These are phyloP conservation scores for Tylopilus plumbeoviolaceoides DNA, from an alignment of 768 basidiomycete species.

Conservation along the genomic window DNA sequence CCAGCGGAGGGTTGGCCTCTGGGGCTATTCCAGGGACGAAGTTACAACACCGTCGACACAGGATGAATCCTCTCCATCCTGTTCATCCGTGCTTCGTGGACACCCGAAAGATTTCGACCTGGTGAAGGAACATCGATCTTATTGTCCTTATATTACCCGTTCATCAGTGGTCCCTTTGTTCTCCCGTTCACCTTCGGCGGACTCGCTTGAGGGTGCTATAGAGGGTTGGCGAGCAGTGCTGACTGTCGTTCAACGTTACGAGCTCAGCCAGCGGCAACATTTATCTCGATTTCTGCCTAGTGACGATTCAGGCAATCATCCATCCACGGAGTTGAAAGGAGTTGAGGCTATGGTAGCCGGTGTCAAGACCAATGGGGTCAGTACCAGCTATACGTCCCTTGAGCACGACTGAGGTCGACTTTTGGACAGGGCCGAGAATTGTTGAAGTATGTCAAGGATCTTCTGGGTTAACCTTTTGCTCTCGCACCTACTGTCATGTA, in stretches of 20 bases:
- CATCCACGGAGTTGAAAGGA: slow-evolving; percentile 36
- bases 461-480: slow-evolving; percentile 47
- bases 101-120: slow-evolving; percentile 59
- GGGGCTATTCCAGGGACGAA: slow-evolving; percentile 54
- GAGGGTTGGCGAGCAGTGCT: slow-evolving; percentile 86
- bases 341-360: slow-evolving; percentile 75
- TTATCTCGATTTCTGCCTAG: slow-evolving; percentile 27
- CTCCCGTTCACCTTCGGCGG: slow-evolving; percentile 27
- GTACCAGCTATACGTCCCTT: slow-evolving; percentile 26
- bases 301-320: slow-evolving; percentile 28
- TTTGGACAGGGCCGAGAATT: slow-evolving; percentile 59
- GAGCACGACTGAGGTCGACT: slow-evolving; percentile 3
- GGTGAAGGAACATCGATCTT: slow-evolving; percentile 77
- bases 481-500: background rate
- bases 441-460: slow-evolving; percentile 64
- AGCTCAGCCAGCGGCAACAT: slow-evolving; percentile 55
- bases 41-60: slow-evolving; percentile 2
- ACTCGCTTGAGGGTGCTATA: slow-evolving; percentile 30
- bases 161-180: slow-evolving; percentile 63
- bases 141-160: slow-evolving; percentile 78
- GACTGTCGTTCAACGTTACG: slow-evolving; percentile 61
- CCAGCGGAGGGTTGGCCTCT: slow-evolving; percentile 75
- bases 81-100: slow-evolving; percentile 18
- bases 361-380: slow-evolving; percentile 71
- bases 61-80: slow-evolving; percentile 13